These are phyloP conservation scores for Amylostereum areolatum DNA, from an alignment of 1,284 basidiomycete genomes.

Conservation along the genomic window DNA sequence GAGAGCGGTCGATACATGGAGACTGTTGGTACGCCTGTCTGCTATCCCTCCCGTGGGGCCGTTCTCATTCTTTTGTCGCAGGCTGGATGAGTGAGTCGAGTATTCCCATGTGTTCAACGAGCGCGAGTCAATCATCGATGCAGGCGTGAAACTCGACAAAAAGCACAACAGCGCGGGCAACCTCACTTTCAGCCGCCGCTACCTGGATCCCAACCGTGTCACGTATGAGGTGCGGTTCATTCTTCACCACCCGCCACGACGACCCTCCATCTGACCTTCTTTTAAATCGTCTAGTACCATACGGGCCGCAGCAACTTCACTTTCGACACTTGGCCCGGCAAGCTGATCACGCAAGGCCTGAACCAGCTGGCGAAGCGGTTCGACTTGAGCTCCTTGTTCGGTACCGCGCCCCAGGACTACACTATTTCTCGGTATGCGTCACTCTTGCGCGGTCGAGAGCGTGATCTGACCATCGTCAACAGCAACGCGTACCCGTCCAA, in stretches of 20 bases:
- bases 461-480: neutral
- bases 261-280: neutral
- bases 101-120: neutral
- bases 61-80: constrained; percentile 9
- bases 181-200: constrained; percentile 61
- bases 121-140: neutral
- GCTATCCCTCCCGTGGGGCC: neutral
- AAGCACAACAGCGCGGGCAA: constrained; percentile 33
- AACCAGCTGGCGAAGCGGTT: constrained; percentile 45
- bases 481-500: constrained; percentile 64
- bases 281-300: constrained; percentile 59
- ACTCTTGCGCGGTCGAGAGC: neutral
- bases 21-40: constrained; percentile 54
- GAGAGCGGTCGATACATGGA: constrained; percentile 87
- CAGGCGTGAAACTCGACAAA: constrained; percentile 47
- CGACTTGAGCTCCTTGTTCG: constrained; percentile 50
- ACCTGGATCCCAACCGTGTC: constrained; percentile 69
- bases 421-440: constrained; percentile 48
- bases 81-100: constrained; percentile 46
- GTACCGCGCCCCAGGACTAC: constrained; percentile 70
- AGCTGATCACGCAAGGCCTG: constrained; percentile 49
- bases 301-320: constrained; percentile 33
- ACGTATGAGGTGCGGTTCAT: constrained; percentile 53
- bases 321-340: constrained; percentile 55
- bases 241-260: neutral